These are phyloP conservation scores for Colletotrichum musae DNA, from an alignment of 2,329 filamentous ascomycete species.

Conservation along the genomic window DNA sequence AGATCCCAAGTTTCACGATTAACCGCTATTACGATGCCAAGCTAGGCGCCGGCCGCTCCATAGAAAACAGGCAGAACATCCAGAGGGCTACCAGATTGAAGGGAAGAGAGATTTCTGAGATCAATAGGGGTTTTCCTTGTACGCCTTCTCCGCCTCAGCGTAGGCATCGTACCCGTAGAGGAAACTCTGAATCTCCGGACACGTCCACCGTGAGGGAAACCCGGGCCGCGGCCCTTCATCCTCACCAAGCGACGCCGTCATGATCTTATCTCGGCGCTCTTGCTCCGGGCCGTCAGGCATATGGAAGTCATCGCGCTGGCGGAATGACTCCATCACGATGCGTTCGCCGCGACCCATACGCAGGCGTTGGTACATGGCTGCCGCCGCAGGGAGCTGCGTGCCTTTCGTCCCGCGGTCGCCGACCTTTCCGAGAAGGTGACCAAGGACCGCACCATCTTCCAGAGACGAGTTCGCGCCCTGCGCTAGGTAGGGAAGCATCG, in stretches of 20 bases:
- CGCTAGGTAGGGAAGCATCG: constrained; percentile 64
- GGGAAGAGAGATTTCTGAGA: background rate
- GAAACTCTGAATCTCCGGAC: constrained; percentile 40
- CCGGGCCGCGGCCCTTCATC: constrained; percentile 25
- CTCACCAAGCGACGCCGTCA: constrained; percentile 31
- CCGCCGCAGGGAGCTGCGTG: constrained; percentile 31
- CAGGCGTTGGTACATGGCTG: constrained; percentile 41
- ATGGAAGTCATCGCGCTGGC: constrained; percentile 42
- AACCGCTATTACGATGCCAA: too few species aligned
- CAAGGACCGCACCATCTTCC: constrained; percentile 41
- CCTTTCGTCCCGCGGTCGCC: background rate
- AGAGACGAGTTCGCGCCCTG: constrained; percentile 54
- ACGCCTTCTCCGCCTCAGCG: constrained; percentile 43
- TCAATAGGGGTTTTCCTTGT: constrained; percentile 42
- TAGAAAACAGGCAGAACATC: too few species aligned
- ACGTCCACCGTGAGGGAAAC: constrained; percentile 43
- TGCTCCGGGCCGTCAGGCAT: constrained; percentile 40
- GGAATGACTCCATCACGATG: constrained; percentile 42
- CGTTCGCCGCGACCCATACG: constrained; percentile 37
- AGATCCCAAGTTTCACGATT: too few species aligned
- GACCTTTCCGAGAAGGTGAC: constrained; percentile 39
- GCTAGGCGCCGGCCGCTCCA: too few species aligned
- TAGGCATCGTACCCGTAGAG: constrained; percentile 42
- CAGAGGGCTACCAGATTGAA: background rate
- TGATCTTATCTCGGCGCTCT: constrained; percentile 36